Percentiles rank a stretch among this genome's conserved stretches.
Evolutionary conservation across 768 basidiomycete species (phyloP).

Genomic region (Suillus alpinus): DNA sequence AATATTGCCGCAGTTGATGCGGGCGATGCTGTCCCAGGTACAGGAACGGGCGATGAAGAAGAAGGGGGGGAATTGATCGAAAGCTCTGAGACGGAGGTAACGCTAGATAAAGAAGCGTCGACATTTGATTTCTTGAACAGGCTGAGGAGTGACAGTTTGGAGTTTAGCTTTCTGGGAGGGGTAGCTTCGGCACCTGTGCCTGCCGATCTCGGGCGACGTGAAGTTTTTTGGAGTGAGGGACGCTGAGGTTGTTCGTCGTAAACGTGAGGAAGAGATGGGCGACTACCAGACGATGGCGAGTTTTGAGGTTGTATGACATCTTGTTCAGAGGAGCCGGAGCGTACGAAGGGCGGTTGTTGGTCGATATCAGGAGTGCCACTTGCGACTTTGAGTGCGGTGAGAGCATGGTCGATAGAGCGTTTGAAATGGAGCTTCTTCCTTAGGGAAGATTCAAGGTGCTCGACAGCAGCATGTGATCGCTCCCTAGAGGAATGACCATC

Average conservation of each 20-base stretch:
- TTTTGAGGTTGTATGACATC: constrained; percentile 8
- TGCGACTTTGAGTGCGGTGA: constrained; percentile 45
- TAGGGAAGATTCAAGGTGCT: constrained; percentile 28
- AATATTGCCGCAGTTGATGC: constrained; percentile 18
- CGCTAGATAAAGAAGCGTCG: constrained; percentile 35
- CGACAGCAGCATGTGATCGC: constrained; percentile 25
- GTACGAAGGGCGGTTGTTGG: constrained; percentile 12
- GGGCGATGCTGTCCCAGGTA: constrained; percentile 18
- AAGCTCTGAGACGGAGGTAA: constrained; percentile 30
- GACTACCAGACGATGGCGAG: constrained; percentile 36
- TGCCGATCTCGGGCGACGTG: constrained; percentile 67
- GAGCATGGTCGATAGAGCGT: constrained; percentile 73
- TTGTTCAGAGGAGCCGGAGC: constrained; percentile 14
- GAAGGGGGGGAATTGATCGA: constrained; percentile 26
- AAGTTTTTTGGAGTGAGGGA: constrained; percentile 30
- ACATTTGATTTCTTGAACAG: constrained; percentile 64
- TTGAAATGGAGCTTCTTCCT: constrained; percentile 66
- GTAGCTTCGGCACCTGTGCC: constrained; percentile 59
- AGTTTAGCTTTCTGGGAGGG: constrained; percentile 48
- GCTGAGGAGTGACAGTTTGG: constrained; percentile 73
- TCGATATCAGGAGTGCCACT: constrained; percentile 32
- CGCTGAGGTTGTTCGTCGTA: constrained; percentile 31
- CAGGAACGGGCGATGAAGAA: constrained; percentile 22
- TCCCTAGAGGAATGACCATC: constrained; percentile 8
- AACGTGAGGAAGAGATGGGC: constrained; percentile 70